Percentiles rank a stretch among this genome's conserved stretches.
Evolutionary conservation across 2,329 filamentous ascomycete species (phyloP).

Genomic region (Trichoderma atrobrunneum): DNA sequence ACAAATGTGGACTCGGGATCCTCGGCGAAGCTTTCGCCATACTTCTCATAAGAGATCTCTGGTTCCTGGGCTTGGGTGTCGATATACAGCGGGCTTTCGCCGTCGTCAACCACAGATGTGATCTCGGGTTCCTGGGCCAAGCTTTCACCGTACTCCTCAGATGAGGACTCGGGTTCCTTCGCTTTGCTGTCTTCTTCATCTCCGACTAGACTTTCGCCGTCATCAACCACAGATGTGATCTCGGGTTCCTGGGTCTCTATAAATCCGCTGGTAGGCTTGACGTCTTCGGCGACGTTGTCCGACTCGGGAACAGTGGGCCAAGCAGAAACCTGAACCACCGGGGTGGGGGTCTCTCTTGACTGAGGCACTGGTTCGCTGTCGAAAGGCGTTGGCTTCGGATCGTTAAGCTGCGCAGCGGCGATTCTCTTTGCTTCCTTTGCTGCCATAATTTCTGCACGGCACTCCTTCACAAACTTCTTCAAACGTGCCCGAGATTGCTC

Average conservation of each 20-base stretch:
- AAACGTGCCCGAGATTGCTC: not conserved
- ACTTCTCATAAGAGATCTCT: not conserved
- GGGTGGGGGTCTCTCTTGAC: conserved; percentile 5
- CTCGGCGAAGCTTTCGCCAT: conserved; percentile 11
- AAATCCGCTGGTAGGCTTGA: not conserved
- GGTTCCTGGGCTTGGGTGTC: not conserved
- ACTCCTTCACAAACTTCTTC: not conserved
- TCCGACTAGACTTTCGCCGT: conserved; percentile 5
- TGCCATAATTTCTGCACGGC: not conserved
- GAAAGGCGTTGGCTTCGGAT: not conserved
- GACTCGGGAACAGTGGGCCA: conserved; percentile 12
- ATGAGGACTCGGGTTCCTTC: conserved; percentile 10
- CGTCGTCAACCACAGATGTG: conserved; percentile 2
- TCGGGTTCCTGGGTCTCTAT: conserved; percentile 12
- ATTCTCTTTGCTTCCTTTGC: not conserved
- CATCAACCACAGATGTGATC: too few relatives aligned
- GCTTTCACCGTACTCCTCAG: conserved; percentile 8
- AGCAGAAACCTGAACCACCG: conserved; percentile 5
- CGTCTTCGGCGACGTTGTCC: conserved; percentile 7
- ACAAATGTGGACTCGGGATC: conserved; percentile 1
- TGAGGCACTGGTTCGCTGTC: conserved; percentile 7
- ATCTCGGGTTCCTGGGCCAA: conserved; percentile 7
- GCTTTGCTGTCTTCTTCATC: conserved; percentile 2
- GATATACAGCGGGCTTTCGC: conserved; percentile 4
- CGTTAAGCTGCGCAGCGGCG: conserved; percentile 5